Evolutionary conservation across 495 filamentous ascomycete species (phyloP).

Genomic region (Terfezia claveryi): DNA sequence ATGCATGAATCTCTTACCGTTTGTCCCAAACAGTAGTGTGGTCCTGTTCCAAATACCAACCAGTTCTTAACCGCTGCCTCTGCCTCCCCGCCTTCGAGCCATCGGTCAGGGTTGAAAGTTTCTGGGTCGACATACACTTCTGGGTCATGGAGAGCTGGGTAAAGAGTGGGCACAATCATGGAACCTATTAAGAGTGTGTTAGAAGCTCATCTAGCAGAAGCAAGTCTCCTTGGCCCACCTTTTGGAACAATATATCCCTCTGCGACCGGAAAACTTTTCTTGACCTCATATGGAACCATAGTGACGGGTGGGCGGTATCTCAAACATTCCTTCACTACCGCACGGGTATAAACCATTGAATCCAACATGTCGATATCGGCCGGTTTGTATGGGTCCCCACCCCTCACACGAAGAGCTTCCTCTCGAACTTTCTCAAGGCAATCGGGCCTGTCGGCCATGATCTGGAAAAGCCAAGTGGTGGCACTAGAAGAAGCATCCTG

Average conservation of each 20-base stretch:
- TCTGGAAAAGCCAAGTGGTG: slow-evolving; percentile 84
- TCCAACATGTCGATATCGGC: slow-evolving; percentile 71
- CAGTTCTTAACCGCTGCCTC: slow-evolving; percentile 80
- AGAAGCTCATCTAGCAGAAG: background rate
- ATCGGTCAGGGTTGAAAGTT: slow-evolving; percentile 74
- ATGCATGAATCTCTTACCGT: slow-evolving; percentile 19
- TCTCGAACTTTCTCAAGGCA: slow-evolving; percentile 75
- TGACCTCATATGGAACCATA: slow-evolving; percentile 91
- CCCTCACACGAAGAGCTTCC: slow-evolving; percentile 61
- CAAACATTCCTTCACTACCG: slow-evolving; percentile 78
- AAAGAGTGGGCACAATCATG: slow-evolving; percentile 85
- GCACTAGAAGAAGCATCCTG: slow-evolving; percentile 93
- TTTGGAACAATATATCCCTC: slow-evolving; percentile 76
- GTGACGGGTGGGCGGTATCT: slow-evolving; percentile 91
- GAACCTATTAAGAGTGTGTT: slow-evolving; percentile 29
- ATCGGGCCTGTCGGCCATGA: slow-evolving; percentile 83
- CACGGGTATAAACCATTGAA: slow-evolving; percentile 71
- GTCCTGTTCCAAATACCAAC: slow-evolving; percentile 87
- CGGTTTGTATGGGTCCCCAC: slow-evolving; percentile 48
- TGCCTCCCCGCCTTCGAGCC: slow-evolving; percentile 77
- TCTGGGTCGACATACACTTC: slow-evolving; percentile 84
- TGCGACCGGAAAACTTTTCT: slow-evolving; percentile 87
- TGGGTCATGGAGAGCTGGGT: slow-evolving; percentile 76
- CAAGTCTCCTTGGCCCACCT: slow-evolving; percentile 21
- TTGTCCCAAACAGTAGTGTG: slow-evolving; percentile 93